Percentiles rank a stretch among this genome's conserved stretches.
phyloP scores from a whole-genome alignment of 371 early-diverging fungal genomes.

The Syncephalis fuscata region DNA sequence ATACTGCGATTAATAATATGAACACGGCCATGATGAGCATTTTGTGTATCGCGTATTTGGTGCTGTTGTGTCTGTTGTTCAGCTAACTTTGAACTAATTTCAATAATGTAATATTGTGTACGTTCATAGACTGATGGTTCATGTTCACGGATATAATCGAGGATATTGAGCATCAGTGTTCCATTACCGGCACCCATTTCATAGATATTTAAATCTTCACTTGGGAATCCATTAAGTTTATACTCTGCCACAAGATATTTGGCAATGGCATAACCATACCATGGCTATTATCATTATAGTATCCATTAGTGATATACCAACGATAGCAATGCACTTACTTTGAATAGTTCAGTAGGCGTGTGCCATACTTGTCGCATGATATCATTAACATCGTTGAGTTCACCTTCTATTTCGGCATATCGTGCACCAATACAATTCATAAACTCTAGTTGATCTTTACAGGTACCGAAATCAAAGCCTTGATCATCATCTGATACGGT shows the following conservation, averaged over 20 bases:
- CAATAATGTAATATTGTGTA: slow-evolving; percentile 78
- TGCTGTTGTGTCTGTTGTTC: slow-evolving; percentile 44
- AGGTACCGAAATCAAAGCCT: slow-evolving; percentile 40
- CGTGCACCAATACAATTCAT: slow-evolving; percentile 52
- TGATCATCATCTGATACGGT: slow-evolving; percentile 33
- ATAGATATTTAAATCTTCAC: slow-evolving; percentile 63
- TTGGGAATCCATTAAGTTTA: slow-evolving; percentile 35
- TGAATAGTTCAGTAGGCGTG: slow-evolving; percentile 91
- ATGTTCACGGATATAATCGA: slow-evolving; percentile 62
- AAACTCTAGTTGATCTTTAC: slow-evolving; percentile 62
- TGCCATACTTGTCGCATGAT: slow-evolving; percentile 87
- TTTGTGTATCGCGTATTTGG: slow-evolving; percentile 18
- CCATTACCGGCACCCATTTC: slow-evolving; percentile 97
- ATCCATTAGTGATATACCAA: background rate
- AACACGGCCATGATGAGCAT: slow-evolving; percentile 30
- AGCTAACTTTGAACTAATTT: slow-evolving; percentile 73
- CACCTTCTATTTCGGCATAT: slow-evolving; percentile 65
- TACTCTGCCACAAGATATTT: slow-evolving; percentile 71
- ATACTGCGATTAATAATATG: slow-evolving; percentile 76
- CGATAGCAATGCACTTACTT: slow-evolving; percentile 22
- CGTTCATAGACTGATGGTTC: slow-evolving; percentile 65
- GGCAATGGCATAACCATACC: slow-evolving; percentile 85
- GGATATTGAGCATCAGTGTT: slow-evolving; percentile 81
- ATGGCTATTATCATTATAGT: slow-evolving; percentile 28
- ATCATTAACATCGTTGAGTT: slow-evolving; percentile 30